These are phyloP conservation scores for Cordyceps javanica DNA, from an alignment of 2,329 filamentous ascomycete species.

Conservation along the genomic window DNA sequence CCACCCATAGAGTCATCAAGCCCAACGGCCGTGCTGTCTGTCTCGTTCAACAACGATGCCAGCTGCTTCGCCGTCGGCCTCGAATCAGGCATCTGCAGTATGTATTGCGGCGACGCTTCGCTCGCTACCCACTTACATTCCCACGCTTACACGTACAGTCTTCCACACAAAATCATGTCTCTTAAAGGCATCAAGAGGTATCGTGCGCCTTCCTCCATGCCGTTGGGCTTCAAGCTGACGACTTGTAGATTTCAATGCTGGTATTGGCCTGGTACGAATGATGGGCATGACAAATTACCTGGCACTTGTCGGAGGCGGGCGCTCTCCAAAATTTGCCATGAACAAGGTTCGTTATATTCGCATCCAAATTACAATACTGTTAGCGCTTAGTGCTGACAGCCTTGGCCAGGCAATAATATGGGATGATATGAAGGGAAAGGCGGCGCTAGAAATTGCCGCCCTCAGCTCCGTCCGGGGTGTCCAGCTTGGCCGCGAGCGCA, in stretches of 20 bases:
- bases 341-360: conserved; percentile 58
- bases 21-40: conserved; percentile 70
- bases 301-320: conserved; percentile 83
- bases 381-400: background rate
- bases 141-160: conserved; percentile 43
- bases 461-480: conserved; percentile 76
- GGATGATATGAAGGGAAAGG: conserved; percentile 75
- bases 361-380: background rate
- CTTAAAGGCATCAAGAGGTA: conserved; percentile 51
- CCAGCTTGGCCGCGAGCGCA: conserved; percentile 66
- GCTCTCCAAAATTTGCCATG: conserved; percentile 75
- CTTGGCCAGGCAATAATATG: conserved; percentile 71
- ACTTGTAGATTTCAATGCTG: conserved; percentile 65
- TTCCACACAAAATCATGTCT: conserved; percentile 68
- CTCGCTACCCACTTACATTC: background rate
- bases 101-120: background rate
- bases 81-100: conserved; percentile 80
- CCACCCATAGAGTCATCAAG: conserved; percentile 74
- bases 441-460: conserved; percentile 71
- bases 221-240: conserved; percentile 3
- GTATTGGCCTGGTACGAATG: conserved; percentile 79
- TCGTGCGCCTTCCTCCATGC: background rate
- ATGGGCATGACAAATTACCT: conserved; percentile 81
- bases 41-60: conserved; percentile 77
- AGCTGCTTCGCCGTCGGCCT: conserved; percentile 84